phyloP scores from a whole-genome alignment of 106 monocot genomes.

The Agapanthus africanus region DNA sequence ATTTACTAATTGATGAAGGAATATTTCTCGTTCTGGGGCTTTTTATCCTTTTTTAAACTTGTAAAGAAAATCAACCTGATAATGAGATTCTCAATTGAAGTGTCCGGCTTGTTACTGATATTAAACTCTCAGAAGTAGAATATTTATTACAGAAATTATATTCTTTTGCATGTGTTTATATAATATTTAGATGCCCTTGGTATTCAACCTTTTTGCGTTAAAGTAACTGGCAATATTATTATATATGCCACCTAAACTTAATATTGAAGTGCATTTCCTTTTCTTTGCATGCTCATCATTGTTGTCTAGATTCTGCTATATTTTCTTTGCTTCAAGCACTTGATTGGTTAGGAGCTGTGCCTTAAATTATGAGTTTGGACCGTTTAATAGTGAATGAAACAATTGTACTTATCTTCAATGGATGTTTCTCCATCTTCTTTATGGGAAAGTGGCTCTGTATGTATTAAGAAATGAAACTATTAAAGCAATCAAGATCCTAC shows the following conservation, averaged over 20 bases:
- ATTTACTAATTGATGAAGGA: neutral
- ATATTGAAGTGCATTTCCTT: neutral
- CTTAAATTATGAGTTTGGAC: no score
- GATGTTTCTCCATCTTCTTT: neutral
- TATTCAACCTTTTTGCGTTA: neutral
- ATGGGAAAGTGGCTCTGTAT: neutral
- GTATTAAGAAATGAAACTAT: no score
- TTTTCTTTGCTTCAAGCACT: neutral
- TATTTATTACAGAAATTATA: neutral
- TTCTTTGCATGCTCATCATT: neutral
- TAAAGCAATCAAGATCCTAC: neutral
- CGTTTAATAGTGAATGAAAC: neutral
- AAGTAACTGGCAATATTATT: neutral
- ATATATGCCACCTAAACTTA: neutral
- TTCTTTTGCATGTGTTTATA: neutral
- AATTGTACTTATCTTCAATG: neutral
- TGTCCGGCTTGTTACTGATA: neutral
- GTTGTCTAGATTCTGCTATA: neutral
- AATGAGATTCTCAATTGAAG: neutral
- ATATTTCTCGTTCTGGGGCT: neutral
- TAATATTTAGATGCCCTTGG: neutral
- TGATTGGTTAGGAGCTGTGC: neutral
- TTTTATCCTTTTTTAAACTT: neutral
- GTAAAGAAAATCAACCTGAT: neutral
- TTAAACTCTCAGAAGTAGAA: neutral